phyloP scores from a whole-genome alignment of 2,329 filamentous ascomycete species.

The Aspergillus neoniger region DNA sequence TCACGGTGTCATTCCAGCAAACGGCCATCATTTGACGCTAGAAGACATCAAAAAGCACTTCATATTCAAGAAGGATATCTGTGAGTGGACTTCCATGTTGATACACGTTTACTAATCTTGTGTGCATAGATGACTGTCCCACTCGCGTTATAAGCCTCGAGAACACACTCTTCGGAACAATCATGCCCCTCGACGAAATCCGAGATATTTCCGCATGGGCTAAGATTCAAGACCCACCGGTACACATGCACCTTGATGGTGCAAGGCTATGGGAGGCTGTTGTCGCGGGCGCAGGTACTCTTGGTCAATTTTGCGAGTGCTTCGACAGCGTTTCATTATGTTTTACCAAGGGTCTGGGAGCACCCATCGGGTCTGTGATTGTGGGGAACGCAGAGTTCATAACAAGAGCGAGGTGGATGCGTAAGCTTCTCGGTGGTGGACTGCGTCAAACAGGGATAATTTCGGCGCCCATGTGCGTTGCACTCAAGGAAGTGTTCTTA shows the following conservation, averaged over 20 bases:
- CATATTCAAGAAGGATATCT: conserved; percentile 52
- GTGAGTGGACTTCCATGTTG: too few species aligned
- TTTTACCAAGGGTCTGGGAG: conserved; percentile 75
- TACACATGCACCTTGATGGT: conserved; percentile 72
- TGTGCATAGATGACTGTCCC: conserved; percentile 65
- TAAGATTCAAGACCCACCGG: conserved; percentile 38
- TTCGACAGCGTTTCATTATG: conserved; percentile 72
- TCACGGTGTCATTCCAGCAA: conserved; percentile 4
- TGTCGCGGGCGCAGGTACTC: conserved; percentile 61
- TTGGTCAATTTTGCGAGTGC: conserved; percentile 64
- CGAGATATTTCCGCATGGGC: conserved; percentile 67
- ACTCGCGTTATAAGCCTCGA: conserved; percentile 75
- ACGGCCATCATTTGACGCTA: conserved; percentile 15
- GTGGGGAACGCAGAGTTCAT: conserved; percentile 57
- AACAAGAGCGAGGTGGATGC: conserved; percentile 64
- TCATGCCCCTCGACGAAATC: conserved; percentile 71
- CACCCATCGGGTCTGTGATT: conserved; percentile 71
- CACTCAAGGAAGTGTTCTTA: conserved; percentile 71
- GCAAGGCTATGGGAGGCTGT: conserved; percentile 76
- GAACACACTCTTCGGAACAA: conserved; percentile 73
- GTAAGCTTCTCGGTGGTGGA: conserved; percentile 76
- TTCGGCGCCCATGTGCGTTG: conserved; percentile 68
- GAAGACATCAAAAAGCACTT: conserved; percentile 13
- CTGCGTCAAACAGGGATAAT: conserved; percentile 71
- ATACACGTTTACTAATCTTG: too few species aligned